Base-by-base conservation (phyloP, 2,329 filamentous ascomycete species). In the Aspergillus intermedius region DNA sequence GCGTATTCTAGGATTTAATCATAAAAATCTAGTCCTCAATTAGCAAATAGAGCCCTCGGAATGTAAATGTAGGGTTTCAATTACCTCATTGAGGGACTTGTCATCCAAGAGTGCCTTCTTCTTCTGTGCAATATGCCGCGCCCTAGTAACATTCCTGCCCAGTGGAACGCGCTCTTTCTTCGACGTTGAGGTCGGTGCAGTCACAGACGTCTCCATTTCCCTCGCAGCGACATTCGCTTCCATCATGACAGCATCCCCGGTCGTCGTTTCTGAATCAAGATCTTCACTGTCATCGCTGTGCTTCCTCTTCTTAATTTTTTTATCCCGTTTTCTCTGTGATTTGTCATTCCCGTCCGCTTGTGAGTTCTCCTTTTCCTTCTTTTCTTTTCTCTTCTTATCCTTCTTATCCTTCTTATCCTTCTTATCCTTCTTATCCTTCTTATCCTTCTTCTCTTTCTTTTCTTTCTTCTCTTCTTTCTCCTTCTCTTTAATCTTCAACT, bases 111-210 rank as follows among this genome's bases (percentile, higher is more conserved):
- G 80, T 2, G 91, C 90, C 73, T 85, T 81, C 60, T 83, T 84
- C 75, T 97, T 97, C 60, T 93, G 88, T 49, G 86, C 86, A 61
- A 97, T 95, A 68, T 91, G 88, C 51, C 88, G 79, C 57, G 87
- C 83, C 54, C 91, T 77, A 42, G 91, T 82, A 47, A 86, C 80
- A 65, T 91, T 87, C 54, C 89, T 80, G 44, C 78, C 82, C 22
- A 78, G 74, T 17, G 69, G 69, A 32, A 57, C 61, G 39, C 52
- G 77, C 71, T 65, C 69, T 70, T 66, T 72, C 49, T 76, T 75
- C 25, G 72, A 77, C 23, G 74, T 74, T 42, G 69, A 73, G 46
- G 70, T 72, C 43, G 67, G 68, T 32, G 59, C 64, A 59, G 65
- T 3, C n/a, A 40, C 17, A 5, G 70, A 40, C 71, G 72, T 51